Evolutionary conservation across 768 basidiomycete species (phyloP).

Genomic region (Bullera alba): DNA sequence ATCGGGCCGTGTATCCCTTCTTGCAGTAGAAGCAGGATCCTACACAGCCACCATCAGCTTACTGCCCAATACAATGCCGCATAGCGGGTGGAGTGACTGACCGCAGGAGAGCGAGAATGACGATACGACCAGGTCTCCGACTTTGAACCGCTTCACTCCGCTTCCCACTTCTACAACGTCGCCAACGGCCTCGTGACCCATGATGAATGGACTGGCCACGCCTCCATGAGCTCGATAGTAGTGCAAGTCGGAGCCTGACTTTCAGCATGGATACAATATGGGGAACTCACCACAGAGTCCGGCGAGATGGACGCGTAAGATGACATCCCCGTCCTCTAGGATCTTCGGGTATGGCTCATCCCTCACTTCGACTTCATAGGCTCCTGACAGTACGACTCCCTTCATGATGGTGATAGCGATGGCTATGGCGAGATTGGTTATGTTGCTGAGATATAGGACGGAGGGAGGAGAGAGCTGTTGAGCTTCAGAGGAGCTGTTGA

Average conservation of each 20-base stretch:
- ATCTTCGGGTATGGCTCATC: not conserved
- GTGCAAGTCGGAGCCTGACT: conserved; percentile 34
- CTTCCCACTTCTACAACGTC: conserved; percentile 25
- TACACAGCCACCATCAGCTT: not conserved
- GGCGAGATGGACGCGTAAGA: not conserved
- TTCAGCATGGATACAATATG: not conserved
- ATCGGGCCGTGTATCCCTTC: conserved; percentile 31
- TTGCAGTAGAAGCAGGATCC: conserved; percentile 41
- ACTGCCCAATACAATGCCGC: not conserved
- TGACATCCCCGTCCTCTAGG: not conserved
- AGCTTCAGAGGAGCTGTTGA: no score
- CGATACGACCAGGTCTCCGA: conserved; percentile 44
- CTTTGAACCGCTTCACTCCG: conserved; percentile 39
- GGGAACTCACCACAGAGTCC: not conserved
- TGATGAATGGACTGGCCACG: conserved; percentile 10
- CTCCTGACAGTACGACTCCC: not conserved
- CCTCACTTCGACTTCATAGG: not conserved
- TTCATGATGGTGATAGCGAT: no score
- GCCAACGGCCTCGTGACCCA: conserved; percentile 39
- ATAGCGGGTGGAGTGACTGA: conserved; percentile 2
- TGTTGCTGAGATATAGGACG: no score
- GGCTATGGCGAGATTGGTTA: no score
- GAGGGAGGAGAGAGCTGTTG: no score
- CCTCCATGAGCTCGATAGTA: conserved; percentile 24
- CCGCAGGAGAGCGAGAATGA: conserved; percentile 41